Evolutionary conservation across 208 protist genomes (phyloP).

Genomic region (Crithidia expoeki): DNA sequence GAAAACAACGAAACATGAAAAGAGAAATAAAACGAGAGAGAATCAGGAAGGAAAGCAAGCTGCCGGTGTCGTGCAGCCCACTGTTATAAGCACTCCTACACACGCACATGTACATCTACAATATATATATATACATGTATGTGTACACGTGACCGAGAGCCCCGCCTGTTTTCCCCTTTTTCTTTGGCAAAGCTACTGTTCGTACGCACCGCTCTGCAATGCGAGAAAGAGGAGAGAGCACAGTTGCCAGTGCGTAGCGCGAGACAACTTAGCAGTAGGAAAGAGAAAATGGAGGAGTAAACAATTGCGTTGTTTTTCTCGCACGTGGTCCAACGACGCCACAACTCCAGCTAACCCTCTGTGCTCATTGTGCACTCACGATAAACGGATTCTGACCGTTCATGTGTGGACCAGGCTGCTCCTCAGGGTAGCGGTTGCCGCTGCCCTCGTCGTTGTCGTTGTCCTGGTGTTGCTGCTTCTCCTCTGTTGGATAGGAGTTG

Average conservation of each 20-base stretch:
- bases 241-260: no score
- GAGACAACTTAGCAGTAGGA: no score
- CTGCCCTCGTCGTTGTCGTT: not conserved
- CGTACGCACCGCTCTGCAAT: not conserved
- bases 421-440: slow-evolving; percentile 12
- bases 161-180: not conserved
- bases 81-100: slow-evolving; percentile 3
- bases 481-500: slow-evolving; percentile 4
- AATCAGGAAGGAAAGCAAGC: slow-evolving; percentile 14
- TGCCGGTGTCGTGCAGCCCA: slow-evolving; percentile 14
- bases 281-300: not conserved
- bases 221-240: not conserved
- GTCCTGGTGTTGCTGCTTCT: not conserved
- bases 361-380: slow-evolving; percentile 1
- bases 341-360: not conserved
- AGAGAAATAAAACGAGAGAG: slow-evolving; percentile 7
- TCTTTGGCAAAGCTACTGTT: no score
- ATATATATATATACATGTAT: not conserved
- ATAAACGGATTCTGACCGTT: slow-evolving; percentile 16
- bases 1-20: slow-evolving; percentile 9
- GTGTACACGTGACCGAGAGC: not conserved
- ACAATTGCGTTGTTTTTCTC: not conserved
- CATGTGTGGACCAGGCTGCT: slow-evolving; percentile 4
- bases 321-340: no score
- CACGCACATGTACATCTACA: not conserved